These are phyloP conservation scores for Persicaria tinctoria DNA, from an alignment of 148 eudicot genomes.

Conservation along the genomic window DNA sequence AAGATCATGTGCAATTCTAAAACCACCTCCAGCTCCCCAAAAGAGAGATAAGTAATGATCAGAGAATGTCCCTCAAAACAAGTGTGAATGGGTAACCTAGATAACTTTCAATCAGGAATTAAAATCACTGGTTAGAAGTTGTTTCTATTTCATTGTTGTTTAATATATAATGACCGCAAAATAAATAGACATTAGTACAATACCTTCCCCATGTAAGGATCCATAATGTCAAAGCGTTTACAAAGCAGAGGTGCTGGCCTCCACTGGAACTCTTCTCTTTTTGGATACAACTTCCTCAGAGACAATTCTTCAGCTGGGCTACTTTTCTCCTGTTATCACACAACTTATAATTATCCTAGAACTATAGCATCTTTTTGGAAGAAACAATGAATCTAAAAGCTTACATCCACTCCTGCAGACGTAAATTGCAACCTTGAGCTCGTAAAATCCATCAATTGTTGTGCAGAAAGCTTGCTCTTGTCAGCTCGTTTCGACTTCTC, in stretches of 20 bases:
- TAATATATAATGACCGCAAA: background rate
- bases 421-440: conserved; percentile 66
- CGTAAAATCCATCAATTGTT: conserved; percentile 44
- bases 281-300: conserved; percentile 50
- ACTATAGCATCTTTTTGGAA: conserved; percentile 10
- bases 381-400: conserved; percentile 22
- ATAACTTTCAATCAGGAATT: background rate
- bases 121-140: background rate
- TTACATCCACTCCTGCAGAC: conserved; percentile 47
- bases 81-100: background rate
- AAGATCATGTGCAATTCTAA: background rate
- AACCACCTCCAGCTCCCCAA: background rate
- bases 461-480: conserved; percentile 36
- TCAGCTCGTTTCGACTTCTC: conserved; percentile 46
- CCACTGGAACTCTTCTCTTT: conserved; percentile 85
- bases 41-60: background rate
- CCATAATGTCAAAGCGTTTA: conserved; percentile 86
- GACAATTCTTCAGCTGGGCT: conserved; percentile 39
- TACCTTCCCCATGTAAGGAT: conserved; percentile 93
- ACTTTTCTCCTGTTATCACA: conserved; percentile 32
- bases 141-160: background rate
- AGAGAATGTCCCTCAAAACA: background rate
- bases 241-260: conserved; percentile 83
- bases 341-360: conserved; percentile 8
- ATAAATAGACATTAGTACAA: background rate